phyloP scores from a whole-genome alignment of 73 alveolate species.

The Paramecium octaurelia region DNA sequence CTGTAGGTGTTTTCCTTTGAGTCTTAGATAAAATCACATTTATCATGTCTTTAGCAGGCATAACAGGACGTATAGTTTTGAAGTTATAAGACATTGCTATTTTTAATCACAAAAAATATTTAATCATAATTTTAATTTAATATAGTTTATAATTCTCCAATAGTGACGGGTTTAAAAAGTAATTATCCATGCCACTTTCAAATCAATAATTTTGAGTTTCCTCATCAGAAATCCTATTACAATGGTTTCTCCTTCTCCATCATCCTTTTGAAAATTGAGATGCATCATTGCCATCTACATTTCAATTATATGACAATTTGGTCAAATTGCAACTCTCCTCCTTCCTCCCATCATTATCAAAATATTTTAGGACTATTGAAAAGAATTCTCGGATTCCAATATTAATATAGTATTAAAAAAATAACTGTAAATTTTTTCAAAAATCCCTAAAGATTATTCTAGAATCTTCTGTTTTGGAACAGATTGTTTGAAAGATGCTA shows the following conservation, averaged over 20 bases:
- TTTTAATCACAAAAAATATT: conserved; percentile 18
- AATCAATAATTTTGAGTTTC: background rate
- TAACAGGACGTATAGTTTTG: conserved; percentile 92
- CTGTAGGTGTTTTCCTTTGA: conserved; percentile 99
- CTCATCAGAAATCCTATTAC: background rate
- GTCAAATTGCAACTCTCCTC: background rate
- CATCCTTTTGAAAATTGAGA: background rate
- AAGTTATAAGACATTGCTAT: conserved; percentile 87
- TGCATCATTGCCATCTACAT: no score
- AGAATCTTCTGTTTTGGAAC: no score
- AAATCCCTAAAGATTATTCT: no score
- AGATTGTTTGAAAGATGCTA: no score
- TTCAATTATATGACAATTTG: no score
- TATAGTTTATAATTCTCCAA: background rate
- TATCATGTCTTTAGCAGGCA: conserved; percentile 89
- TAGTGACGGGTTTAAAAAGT: background rate
- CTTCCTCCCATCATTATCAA: no score
- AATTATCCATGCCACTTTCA: background rate
- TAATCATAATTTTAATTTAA: background rate
- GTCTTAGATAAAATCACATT: conserved; percentile 96
- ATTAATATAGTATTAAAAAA: no score
- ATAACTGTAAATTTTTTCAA: no score
- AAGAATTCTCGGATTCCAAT: no score
- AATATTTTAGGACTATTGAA: no score
- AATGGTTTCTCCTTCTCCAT: background rate